Evolutionary conservation across 2,329 filamentous ascomycete genomes (phyloP).

Genomic region (Phialocephala sp.): DNA sequence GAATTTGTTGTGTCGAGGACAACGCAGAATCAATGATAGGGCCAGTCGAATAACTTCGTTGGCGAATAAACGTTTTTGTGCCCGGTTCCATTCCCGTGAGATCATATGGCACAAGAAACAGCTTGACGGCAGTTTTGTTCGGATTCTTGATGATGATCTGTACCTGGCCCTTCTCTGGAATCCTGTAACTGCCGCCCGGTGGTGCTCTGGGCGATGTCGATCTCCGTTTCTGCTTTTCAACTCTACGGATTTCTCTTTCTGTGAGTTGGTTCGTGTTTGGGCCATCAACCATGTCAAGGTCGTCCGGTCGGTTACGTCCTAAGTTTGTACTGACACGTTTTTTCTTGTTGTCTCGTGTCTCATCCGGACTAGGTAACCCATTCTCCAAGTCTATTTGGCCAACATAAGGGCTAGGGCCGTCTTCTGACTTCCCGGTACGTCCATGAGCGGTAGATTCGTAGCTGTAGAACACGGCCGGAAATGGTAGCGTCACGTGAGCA

Average conservation of each 20-base stretch:
- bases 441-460: conserved; percentile 74
- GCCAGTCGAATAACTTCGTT: conserved; percentile 89
- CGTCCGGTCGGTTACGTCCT: conserved; percentile 29
- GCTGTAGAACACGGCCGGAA: conserved; percentile 95
- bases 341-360: conserved; percentile 49
- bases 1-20: conserved; percentile 33
- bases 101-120: conserved; percentile 94
- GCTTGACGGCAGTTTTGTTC: conserved; percentile 96
- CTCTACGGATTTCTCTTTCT: conserved; percentile 50
- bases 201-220: conserved; percentile 69
- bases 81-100: conserved; percentile 89
- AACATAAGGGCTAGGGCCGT: conserved; percentile 95
- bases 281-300: conserved; percentile 36
- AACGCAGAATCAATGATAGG: conserved; percentile 70
- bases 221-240: conserved; percentile 64
- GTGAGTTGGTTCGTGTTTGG: conserved; percentile 28
- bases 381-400: conserved; percentile 92
- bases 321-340: conserved; percentile 40
- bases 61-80: conserved; percentile 94
- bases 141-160: conserved; percentile 98
- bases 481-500: conserved; percentile 86
- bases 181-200: conserved; percentile 88
- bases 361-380: conserved; percentile 62
- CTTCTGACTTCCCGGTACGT: conserved; percentile 66
- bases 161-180: conserved; percentile 90